A percentile compares a stretch with the other conserved stretches of the same genome.
Evolutionary conservation across 768 basidiomycete species (phyloP).

Genomic region (Lactarius trivialis): DNA sequence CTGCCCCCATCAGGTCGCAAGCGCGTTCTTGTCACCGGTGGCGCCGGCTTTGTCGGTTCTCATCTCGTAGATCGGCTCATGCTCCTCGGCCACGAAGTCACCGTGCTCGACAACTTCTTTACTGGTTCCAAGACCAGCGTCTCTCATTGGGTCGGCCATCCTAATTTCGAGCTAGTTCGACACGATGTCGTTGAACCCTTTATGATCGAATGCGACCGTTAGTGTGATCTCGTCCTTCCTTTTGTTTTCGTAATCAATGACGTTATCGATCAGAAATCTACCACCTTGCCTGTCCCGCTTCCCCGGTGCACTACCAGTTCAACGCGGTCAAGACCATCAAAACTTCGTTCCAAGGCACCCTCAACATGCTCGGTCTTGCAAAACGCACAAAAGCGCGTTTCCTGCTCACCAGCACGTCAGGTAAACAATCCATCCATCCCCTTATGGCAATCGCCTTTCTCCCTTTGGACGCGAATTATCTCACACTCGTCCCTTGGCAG

Average conservation of each 20-base stretch:
- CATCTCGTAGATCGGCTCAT: constrained; percentile 97
- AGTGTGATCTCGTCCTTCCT: constrained; percentile 27
- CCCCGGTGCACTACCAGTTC: constrained; percentile 95
- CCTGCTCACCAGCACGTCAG: constrained; percentile 91
- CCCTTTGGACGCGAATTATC: background rate
- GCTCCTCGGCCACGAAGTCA: constrained; percentile 96
- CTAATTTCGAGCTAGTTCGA: constrained; percentile 96
- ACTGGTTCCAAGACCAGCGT: constrained; percentile 97
- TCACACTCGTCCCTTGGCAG: constrained; percentile 33
- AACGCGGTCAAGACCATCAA: constrained; percentile 98
- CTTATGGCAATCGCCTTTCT: background rate
- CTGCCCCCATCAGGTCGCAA: constrained; percentile 73
- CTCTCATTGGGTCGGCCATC: constrained; percentile 93
- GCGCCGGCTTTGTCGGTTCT: constrained; percentile 98
- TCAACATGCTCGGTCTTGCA: constrained; percentile 98
- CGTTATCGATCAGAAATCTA: constrained; percentile 68
- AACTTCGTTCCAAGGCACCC: constrained; percentile 95
- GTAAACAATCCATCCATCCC: constrained; percentile 41
- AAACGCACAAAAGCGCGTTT: constrained; percentile 97
- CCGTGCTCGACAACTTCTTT: constrained; percentile 98
- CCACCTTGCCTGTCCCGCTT: constrained; percentile 96
- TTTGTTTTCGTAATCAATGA: background rate
- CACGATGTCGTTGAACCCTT: constrained; percentile 97
- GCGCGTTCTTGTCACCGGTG: constrained; percentile 91
- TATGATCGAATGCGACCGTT: constrained; percentile 98